Conservation (phyloP, 1,139 yeast genomes). For the Insectozyma bohioensis region DNA sequence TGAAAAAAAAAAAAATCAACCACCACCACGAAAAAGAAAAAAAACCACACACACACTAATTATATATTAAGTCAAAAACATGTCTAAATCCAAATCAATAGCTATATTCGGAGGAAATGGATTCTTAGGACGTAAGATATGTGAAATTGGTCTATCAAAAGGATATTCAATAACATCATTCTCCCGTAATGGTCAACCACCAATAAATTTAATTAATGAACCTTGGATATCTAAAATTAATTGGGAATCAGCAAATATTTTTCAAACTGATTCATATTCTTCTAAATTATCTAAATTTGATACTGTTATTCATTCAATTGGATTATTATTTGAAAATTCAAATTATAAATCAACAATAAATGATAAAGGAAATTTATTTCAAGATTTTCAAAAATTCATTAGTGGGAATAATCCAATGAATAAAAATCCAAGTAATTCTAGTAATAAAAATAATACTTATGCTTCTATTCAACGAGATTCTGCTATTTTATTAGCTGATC, state of each 20-base stretch:
- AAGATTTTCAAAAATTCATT: constrained; percentile 30
- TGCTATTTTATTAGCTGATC: constrained; percentile 64
- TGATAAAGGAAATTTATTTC: constrained; percentile 20
- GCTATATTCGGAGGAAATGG: constrained; percentile 90
- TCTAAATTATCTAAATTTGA: constrained; percentile 47
- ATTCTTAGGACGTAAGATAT: constrained; percentile 70
- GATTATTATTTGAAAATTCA: constrained; percentile 66
- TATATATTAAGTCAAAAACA: constrained; percentile 11
- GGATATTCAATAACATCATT: constrained; percentile 69
- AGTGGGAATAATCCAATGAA: constrained; percentile 56
- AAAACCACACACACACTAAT: no score
- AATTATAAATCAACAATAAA: constrained; percentile 60
- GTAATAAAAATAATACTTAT: constrained; percentile 46
- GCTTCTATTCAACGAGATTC: constrained; percentile 68
- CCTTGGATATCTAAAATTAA: constrained; percentile 60
- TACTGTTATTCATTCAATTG: constrained; percentile 83
- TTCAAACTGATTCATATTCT: constrained; percentile 57
- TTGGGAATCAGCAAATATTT: constrained; percentile 70
- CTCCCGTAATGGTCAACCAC: constrained; percentile 61
- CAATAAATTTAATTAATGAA: constrained; percentile 23
- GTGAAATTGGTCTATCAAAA: constrained; percentile 61
- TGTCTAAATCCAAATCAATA: constrained; percentile 35
- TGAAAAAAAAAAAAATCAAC: no score
- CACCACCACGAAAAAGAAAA: constrained; percentile 2
- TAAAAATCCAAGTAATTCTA: constrained; percentile 27